phyloP scores from a whole-genome alignment of 73 alveolate genomes.

The Symbiodinium pilosum region DNA sequence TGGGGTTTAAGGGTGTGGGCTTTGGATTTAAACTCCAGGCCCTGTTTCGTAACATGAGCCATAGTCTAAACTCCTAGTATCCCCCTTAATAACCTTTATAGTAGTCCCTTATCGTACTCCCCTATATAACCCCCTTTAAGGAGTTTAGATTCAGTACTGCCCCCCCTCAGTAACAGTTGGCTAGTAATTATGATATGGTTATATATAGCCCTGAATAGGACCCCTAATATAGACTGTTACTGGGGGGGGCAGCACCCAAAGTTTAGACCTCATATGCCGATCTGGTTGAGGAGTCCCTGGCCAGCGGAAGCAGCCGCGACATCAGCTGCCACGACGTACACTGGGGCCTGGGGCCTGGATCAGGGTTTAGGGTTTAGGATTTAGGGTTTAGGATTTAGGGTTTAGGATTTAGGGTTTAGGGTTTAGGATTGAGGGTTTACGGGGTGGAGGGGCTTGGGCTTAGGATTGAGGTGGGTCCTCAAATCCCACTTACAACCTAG shows the following conservation, averaged over 20 bases:
- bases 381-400: background rate
- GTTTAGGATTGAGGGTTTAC: background rate
- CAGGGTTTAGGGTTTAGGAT: background rate
- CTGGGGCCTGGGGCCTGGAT: background rate
- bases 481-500: background rate
- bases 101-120: no score
- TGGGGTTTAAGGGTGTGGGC: background rate
- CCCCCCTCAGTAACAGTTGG: no score
- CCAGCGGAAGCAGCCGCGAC: background rate
- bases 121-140: no score
- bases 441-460: background rate
- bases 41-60: no score
- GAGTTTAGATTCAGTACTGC: no score
- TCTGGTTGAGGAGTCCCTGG: background rate
- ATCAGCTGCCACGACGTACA: background rate
- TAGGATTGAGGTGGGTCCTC: background rate
- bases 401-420: background rate
- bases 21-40: background rate
- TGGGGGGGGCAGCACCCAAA: background rate
- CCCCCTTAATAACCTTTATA: no score
- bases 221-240: background rate
- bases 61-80: no score
- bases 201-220: background rate
- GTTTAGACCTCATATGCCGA: no score
- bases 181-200: background rate